Percentiles rank a stretch among this genome's conserved stretches.
Conservation (phyloP, 2,329 filamentous ascomycete species). For the Alternaria consortialis region DNA sequence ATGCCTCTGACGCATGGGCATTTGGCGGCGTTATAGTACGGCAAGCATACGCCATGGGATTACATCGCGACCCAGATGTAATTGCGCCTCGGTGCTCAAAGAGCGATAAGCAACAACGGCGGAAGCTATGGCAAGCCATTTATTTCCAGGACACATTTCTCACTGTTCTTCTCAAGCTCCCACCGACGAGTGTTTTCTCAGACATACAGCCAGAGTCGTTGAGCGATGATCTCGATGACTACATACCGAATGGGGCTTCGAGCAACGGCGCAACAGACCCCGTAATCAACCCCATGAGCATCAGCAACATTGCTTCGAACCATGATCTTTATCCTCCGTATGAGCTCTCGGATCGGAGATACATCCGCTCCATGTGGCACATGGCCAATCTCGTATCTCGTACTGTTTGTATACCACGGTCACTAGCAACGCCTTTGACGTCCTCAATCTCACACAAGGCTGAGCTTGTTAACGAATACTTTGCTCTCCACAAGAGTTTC, state of each 20-base stretch:
- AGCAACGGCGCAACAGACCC: constrained; percentile 49
- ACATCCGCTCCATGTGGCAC: constrained; percentile 80
- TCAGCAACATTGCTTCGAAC: constrained; percentile 58
- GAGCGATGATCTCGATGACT: constrained; percentile 70
- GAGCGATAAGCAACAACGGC: constrained; percentile 79
- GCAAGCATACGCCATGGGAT: constrained; percentile 82
- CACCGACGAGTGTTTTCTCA: constrained; percentile 79
- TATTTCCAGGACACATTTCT: constrained; percentile 83
- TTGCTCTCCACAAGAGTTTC: constrained; percentile 75
- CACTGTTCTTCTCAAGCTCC: constrained; percentile 78
- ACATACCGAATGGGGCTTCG: constrained; percentile 69
- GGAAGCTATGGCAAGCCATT: constrained; percentile 84
- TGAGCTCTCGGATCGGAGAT: constrained; percentile 56
- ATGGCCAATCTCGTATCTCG: constrained; percentile 81
- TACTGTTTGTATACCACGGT: constrained; percentile 77
- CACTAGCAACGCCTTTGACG: constrained; percentile 76
- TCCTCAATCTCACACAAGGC: constrained; percentile 73
- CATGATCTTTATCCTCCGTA: constrained; percentile 51
- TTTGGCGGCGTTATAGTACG: constrained; percentile 80
- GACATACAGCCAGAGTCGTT: constrained; percentile 80
- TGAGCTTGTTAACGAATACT: constrained; percentile 74
- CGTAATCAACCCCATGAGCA: constrained; percentile 62
- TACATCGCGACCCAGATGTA: constrained; percentile 81
- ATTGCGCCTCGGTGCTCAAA: constrained; percentile 70
- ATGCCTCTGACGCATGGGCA: constrained; percentile 82